Evolutionary conservation across 2,329 filamentous ascomycete species (phyloP).

Genomic region (Myotisia sp.): DNA sequence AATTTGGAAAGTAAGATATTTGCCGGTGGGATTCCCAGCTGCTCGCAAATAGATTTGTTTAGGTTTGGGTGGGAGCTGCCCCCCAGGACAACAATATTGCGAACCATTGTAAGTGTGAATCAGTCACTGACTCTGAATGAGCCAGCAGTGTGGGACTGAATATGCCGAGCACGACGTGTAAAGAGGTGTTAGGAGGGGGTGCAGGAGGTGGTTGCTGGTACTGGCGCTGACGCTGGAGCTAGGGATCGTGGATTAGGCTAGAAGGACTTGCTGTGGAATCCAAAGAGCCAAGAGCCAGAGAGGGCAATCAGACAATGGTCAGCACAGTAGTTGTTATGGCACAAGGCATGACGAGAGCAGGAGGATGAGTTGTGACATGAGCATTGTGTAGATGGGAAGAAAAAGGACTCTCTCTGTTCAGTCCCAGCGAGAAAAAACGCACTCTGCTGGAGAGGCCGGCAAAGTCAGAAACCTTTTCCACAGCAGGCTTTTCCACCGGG

Average conservation of each 20-base stretch:
- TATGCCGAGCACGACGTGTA: conserved; percentile 1
- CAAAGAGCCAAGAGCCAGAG: neutral
- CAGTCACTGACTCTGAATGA: conserved; percentile 15
- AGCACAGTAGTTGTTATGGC: conserved; percentile 4
- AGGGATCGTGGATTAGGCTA: too few species aligned
- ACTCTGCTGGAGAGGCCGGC: neutral
- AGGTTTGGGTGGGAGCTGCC: conserved; percentile 85
- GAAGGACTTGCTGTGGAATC: too few species aligned
- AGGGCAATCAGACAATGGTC: conserved; percentile 1
- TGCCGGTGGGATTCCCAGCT: conserved; percentile 72
- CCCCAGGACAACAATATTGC: conserved; percentile 86
- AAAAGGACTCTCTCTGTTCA: too few species aligned
- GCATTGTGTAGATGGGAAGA: too few species aligned
- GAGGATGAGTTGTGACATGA: conserved; percentile 3
- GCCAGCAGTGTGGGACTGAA: conserved; percentile 10
- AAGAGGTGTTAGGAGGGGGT: neutral
- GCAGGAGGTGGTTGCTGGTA: too few species aligned
- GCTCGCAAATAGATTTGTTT: conserved; percentile 72
- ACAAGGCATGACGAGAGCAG: conserved; percentile 4
- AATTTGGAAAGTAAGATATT: conserved; percentile 82
- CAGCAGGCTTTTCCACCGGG: neutral
- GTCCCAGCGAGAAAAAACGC: neutral
- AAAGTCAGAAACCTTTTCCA: conserved; percentile 3
- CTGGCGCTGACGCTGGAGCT: too few species aligned
- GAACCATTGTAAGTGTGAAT: conserved; percentile 53